These are phyloP conservation scores for Myriosclerotinia duriaeana DNA, from an alignment of 2,329 filamentous ascomycete species.

Conservation along the genomic window DNA sequence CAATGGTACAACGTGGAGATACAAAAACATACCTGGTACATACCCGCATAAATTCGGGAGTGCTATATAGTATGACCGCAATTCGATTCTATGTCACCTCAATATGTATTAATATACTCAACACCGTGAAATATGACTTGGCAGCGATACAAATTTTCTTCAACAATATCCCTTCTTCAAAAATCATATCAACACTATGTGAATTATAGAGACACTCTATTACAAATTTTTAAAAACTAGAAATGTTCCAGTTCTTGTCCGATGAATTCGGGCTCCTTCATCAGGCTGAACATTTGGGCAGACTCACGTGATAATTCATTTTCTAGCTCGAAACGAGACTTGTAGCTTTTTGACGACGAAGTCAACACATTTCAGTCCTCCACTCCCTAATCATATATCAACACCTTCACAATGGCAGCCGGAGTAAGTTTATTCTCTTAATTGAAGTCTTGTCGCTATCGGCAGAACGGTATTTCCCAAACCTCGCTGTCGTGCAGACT, in stretches of 20 bases:
- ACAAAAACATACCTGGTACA: conserved; percentile 12
- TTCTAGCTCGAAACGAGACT: conserved; percentile 23
- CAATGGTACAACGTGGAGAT: conserved; percentile 21
- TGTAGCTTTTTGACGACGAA: conserved; percentile 33
- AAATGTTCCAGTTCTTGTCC: not conserved
- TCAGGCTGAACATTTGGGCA: conserved; percentile 4
- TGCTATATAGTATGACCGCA: conserved; percentile 15
- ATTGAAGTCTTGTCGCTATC: conserved; percentile 23
- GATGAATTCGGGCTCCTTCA: not conserved
- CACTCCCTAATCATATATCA: conserved; percentile 49
- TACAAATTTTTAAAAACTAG: not conserved
- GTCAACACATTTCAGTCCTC: conserved; percentile 46
- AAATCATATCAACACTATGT: not conserved
- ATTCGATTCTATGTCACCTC: conserved; percentile 18
- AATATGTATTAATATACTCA: not conserved
- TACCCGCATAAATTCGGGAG: conserved; percentile 6
- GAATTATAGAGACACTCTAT: not conserved
- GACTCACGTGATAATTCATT: conserved; percentile 30
- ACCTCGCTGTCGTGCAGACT: conserved; percentile 3
- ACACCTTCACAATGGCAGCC: conserved; percentile 60
- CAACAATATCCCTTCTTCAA: no score
- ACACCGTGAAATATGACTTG: not conserved
- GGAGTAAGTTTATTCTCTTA: conserved; percentile 56
- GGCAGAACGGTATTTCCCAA: not conserved
- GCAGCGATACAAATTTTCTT: not conserved